Conservation (phyloP, 2,329 filamentous ascomycete species). For the Trichoderma cornu-damae region DNA sequence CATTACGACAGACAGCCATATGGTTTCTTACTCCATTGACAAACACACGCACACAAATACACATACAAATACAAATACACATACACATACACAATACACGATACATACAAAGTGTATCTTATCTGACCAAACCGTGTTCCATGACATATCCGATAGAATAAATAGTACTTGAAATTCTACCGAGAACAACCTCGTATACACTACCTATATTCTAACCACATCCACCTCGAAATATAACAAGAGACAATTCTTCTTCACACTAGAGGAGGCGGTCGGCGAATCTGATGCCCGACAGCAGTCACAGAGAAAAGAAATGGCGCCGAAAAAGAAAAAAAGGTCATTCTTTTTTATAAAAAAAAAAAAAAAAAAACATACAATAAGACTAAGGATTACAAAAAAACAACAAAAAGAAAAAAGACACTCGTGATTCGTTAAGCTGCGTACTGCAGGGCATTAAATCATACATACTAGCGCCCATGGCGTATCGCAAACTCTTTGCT, state of each 20-base stretch:
- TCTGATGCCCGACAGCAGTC: background rate
- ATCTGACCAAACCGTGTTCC: background rate
- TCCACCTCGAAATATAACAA: too few species aligned
- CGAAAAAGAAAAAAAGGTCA: too few species aligned
- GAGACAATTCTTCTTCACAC: background rate
- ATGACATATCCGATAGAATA: background rate
- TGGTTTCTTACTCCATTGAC: too few species aligned
- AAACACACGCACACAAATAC: too few species aligned
- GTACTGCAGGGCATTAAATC: slow-evolving; percentile 26
- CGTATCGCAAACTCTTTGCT: slow-evolving; percentile 13
- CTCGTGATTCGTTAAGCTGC: slow-evolving; percentile 34
- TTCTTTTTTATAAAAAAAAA: slow-evolving; percentile 3
- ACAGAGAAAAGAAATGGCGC: background rate
- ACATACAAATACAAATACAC: too few species aligned
- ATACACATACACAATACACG: too few species aligned
- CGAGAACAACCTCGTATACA: background rate
- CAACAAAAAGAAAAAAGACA: slow-evolving; percentile 18
- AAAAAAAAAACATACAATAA: background rate
- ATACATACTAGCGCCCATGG: slow-evolving; percentile 16
- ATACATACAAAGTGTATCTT: too few species aligned
- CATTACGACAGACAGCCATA: too few species aligned
- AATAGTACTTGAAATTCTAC: background rate
- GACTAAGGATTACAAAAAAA: slow-evolving; percentile 11
- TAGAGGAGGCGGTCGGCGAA: background rate
- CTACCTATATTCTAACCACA: background rate